Base-by-base conservation (phyloP, 352 stramenopile species). In the Peronosclerospora sorghi region DNA sequence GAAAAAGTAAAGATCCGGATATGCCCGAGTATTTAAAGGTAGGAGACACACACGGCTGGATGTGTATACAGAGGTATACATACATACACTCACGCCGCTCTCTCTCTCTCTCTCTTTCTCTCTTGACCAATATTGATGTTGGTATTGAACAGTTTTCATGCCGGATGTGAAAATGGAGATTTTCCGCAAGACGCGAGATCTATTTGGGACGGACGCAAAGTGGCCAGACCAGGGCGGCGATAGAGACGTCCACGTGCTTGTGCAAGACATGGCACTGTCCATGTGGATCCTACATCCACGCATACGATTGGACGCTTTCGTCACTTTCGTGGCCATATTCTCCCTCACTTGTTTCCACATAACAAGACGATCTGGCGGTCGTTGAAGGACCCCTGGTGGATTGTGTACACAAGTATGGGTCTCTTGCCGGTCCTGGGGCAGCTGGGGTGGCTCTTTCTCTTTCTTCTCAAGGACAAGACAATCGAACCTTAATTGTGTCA, bases 401-500 rank as follows among this genome's bases (percentile, higher is more conserved):
- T 83, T 15, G 55, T 55, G 12, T 87, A 89, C 51, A 86, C 75
- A 20, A 71, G 72, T 53, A 51, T 94, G 26, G 83, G 83, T 24
- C 51, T 94, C 20, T 73, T 94, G 20, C 85, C 85, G 0, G 66
- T 88, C 24, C 45, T 95, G n/a, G 79, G 80, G 3, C 81, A 94
- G 59, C 43, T 92, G 24, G 95, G 83, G 84, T 96, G 85, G 85
- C 68, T 94, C 32, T 78, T 94, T 14, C 52, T 95, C 7, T 95
- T 95, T 38, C 18, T 95, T 19, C 68, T 94, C 40, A 91, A 94
- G 52, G 83, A 96, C 68, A 95, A 95, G 51, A 89, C 76, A 19
- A 87, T 95, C 56, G 85, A 96, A 56, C 86, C 92, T 45, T 83
- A 95, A 47, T 57, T 96, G n/a, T 94, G 81, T 43, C 71, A 96